A percentile compares a stretch with the other conserved stretches of the same genome.
Conservation (phyloP, 2,329 filamentous ascomycete species). For the Nemania abortiva region DNA sequence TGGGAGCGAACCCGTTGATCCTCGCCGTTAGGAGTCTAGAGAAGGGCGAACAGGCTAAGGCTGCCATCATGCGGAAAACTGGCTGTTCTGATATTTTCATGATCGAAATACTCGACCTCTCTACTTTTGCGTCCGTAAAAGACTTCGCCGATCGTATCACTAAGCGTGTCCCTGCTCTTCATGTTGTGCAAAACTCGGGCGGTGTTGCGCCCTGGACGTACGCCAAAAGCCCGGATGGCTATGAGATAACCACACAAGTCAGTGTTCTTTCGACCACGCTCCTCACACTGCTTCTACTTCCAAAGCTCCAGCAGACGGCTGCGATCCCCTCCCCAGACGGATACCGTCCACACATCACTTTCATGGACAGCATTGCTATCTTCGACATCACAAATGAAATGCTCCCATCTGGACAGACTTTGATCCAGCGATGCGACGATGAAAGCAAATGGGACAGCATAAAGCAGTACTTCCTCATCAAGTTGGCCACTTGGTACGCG, state of each 20-base stretch:
- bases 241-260: constrained; percentile 22
- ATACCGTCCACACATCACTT: constrained; percentile 17
- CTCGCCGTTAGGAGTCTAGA: constrained; percentile 25
- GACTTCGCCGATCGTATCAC: background rate
- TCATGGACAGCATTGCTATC: constrained; percentile 23
- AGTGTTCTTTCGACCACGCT: constrained; percentile 21
- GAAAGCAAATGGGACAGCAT: background rate
- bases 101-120: background rate
- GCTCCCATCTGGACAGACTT: background rate
- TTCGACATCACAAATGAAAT: background rate
- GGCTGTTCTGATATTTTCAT: background rate
- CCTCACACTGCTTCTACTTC: constrained; percentile 19
- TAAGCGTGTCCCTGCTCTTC: background rate
- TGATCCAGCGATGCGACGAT: constrained; percentile 10
- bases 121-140: background rate
- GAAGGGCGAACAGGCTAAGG: constrained; percentile 29
- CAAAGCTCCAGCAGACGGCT: constrained; percentile 6
- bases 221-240: background rate
- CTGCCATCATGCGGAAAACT: constrained; percentile 10
- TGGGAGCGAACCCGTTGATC: constrained; percentile 18
- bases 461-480: constrained; percentile 19
- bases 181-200: constrained; percentile 11
- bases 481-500: background rate
- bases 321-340: too few relatives aligned
- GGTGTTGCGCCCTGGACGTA: background rate